phyloP scores from a whole-genome alignment of 345 rosid species.

The Populus nigra region DNA sequence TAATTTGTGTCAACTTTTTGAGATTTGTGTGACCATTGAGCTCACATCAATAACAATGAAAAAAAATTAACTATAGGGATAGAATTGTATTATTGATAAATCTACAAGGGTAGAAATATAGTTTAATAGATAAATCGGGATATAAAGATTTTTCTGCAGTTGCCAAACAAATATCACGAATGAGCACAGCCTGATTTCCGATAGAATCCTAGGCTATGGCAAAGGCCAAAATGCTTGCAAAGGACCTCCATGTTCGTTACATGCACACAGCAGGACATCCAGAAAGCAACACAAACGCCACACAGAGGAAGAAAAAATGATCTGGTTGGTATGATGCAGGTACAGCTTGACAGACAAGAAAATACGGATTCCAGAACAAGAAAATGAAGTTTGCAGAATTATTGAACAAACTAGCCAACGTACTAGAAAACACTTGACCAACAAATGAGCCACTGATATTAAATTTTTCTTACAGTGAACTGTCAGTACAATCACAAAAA shows the following conservation, averaged over 20 bases:
- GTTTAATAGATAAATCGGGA: neutral
- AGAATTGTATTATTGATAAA: too few relatives aligned
- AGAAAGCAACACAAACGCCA: neutral
- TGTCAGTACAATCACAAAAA: slow-evolving; percentile 30
- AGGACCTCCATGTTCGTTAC: neutral
- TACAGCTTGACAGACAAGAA: neutral
- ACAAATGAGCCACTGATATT: slow-evolving; percentile 9
- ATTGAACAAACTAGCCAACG: neutral
- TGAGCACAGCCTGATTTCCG: neutral
- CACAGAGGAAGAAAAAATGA: neutral
- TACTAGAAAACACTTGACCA: slow-evolving; percentile 1
- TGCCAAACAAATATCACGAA: neutral
- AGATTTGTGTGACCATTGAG: too few relatives aligned
- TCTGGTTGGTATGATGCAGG: neutral
- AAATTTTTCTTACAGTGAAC: slow-evolving; percentile 5
- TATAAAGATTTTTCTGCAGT: neutral
- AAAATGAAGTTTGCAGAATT: neutral
- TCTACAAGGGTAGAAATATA: too few relatives aligned
- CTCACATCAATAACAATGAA: too few relatives aligned
- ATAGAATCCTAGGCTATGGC: neutral
- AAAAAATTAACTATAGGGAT: too few relatives aligned
- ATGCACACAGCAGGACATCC: neutral
- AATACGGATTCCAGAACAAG: neutral
- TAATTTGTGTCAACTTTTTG: too few relatives aligned
- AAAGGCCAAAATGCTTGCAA: neutral